Evolutionary conservation across 2,329 filamentous ascomycete species (phyloP), one percentile per base, ranked within the genome.

Genomic region (Trichoderma lentiforme): DNA sequence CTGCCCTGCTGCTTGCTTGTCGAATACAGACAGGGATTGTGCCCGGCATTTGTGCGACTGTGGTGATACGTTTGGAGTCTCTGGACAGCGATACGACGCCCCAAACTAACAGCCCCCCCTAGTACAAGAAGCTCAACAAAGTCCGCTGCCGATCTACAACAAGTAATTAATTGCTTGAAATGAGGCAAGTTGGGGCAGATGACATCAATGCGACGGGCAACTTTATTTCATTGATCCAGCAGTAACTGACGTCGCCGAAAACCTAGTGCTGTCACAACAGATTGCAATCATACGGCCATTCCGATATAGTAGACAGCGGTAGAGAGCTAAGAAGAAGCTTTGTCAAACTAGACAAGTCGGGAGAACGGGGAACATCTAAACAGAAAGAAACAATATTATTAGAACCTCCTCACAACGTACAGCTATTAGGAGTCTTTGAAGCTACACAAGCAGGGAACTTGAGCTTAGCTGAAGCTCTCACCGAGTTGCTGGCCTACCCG

Each of bases 1-100:
- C 36, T 43, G 36, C 9, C 7, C 36, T 43, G 15, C 36, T 43
- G 36, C 36, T 28, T 30, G 15, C 61, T 28, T 26, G 26, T 47
- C 61, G 26, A 1, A 6, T 39, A 39, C 61, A 14, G n/a, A 36
- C 61, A 14, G 21, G 39, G 61, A n/a, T 30, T 64, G 36, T 5
- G 21, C 39, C 39, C 61, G 36, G 61, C 36, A 32, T 64, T 32
- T 64, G 61, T 64, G 61, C 61, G 61, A 64, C 61, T 64, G 36
- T 64, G 39, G 61, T 64, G 61, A 64, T 64, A 64, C 61, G 28
- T 28, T 53, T 53, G 47, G 47, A 53, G 47, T 53, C 47, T 53
- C 47, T 53, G 47, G 47, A 14, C 36, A 11, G 61, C 47, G 15
- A 51, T 15, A 47, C 61, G 14, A 36, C 34, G 43, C 43, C n/a